Percentiles rank a stretch among this genome's conserved stretches.
Conservation (phyloP, 2,329 filamentous ascomycete genomes). For the Aspergillus tamarii region DNA sequence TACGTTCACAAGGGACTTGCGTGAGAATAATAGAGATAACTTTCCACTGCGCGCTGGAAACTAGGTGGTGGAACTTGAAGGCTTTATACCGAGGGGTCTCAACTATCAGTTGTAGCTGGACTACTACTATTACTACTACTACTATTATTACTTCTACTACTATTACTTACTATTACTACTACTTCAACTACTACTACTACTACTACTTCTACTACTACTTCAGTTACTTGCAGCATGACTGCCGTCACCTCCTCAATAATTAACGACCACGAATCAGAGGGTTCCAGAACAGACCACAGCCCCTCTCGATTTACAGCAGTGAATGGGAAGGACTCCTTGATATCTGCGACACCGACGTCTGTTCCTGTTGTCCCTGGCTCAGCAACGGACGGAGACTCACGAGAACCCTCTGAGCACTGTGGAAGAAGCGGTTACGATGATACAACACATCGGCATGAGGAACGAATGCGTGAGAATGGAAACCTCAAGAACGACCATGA, state of each 20-base stretch:
- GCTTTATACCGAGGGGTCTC: not conserved
- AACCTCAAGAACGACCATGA: conserved; percentile 28
- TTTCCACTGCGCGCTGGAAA: not conserved
- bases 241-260: conserved; percentile 39
- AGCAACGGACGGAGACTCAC: conserved; percentile 24
- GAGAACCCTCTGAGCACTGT: conserved; percentile 23
- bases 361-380: conserved; percentile 16
- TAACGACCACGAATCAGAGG: conserved; percentile 36
- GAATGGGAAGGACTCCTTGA: conserved; percentile 42
- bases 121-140: not conserved
- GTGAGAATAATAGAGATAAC: not conserved
- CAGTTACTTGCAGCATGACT: conserved; percentile 31
- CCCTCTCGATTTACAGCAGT: conserved; percentile 51
- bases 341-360: conserved; percentile 18
- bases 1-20: not conserved
- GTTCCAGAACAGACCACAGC: conserved; percentile 43
- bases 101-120: not conserved
- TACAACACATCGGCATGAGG: conserved; percentile 30
- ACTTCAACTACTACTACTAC: not conserved
- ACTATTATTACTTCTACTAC: not conserved
- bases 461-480: conserved; percentile 59
- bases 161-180: not conserved
- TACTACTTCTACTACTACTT: not conserved
- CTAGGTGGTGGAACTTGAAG: not conserved
- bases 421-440: conserved; percentile 24